Evolutionary conservation across 2,329 filamentous ascomycete genomes (phyloP).

Genomic region (Aspergillus sp.): DNA sequence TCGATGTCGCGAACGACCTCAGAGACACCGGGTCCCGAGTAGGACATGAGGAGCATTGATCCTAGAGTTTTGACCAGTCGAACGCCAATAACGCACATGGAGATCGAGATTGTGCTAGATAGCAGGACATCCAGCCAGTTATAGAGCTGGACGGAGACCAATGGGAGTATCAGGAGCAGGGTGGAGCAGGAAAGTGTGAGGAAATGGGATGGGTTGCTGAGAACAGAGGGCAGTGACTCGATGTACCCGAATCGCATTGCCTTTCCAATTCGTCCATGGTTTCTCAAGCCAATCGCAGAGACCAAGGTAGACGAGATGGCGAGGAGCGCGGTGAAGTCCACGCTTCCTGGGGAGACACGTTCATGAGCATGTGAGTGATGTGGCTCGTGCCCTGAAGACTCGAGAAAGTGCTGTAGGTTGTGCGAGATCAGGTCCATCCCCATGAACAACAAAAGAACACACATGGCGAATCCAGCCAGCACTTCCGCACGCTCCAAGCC

Average conservation of each 20-base stretch:
- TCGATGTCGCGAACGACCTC: conserved; percentile 85
- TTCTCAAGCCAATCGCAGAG: conserved; percentile 83
- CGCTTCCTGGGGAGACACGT: conserved; percentile 71
- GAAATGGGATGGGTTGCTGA: conserved; percentile 94
- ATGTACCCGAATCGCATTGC: conserved; percentile 87
- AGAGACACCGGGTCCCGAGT: conserved; percentile 64
- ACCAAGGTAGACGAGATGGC: conserved; percentile 83
- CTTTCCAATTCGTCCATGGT: conserved; percentile 89
- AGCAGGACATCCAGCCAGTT: conserved; percentile 82
- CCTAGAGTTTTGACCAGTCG: conserved; percentile 85
- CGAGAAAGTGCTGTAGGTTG: conserved; percentile 89
- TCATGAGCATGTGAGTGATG: conserved; percentile 73
- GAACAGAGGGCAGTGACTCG: conserved; percentile 77
- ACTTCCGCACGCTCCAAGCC: conserved; percentile 90
- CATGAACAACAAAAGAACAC: conserved; percentile 95
- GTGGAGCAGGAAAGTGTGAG: conserved; percentile 86
- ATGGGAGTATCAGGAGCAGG: conserved; percentile 77
- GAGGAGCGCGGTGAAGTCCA: conserved; percentile 80
- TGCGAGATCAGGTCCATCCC: conserved; percentile 94
- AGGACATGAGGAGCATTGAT: conserved; percentile 95
- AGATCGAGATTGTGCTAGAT: conserved; percentile 77
- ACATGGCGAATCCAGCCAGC: conserved; percentile 93
- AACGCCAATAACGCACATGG: conserved; percentile 86
- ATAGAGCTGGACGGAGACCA: conserved; percentile 80
- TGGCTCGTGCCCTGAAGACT: conserved; percentile 72